A percentile compares a stretch with the other conserved stretches of the same genome.
These are phyloP conservation scores for Talaromyces sp. DNA, from an alignment of 2,329 filamentous ascomycete genomes.

Conservation along the genomic window DNA sequence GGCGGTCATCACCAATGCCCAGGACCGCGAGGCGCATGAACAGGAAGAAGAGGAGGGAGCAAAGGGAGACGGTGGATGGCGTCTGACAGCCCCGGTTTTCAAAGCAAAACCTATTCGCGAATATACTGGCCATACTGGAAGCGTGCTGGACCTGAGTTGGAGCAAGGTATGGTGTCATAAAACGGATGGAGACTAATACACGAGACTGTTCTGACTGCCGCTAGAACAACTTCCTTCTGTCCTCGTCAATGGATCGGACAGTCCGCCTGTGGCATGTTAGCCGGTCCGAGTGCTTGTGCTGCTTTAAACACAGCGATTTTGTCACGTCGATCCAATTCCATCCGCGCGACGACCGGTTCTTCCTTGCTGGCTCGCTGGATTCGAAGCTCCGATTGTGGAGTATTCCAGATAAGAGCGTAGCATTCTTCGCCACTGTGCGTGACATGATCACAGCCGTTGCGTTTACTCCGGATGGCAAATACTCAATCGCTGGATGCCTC, in stretches of 20 bases:
- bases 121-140: slow-evolving; percentile 76
- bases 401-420: slow-evolving; percentile 92
- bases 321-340: slow-evolving; percentile 95
- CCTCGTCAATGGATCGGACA: slow-evolving; percentile 97
- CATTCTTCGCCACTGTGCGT: slow-evolving; percentile 68
- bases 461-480: slow-evolving; percentile 88
- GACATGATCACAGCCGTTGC: slow-evolving; percentile 92
- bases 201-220: neutral
- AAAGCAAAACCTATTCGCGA: slow-evolving; percentile 70
- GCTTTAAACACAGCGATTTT: slow-evolving; percentile 91
- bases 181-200: neutral
- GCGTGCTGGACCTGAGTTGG: slow-evolving; percentile 90
- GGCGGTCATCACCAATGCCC: slow-evolving; percentile 75
- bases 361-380: slow-evolving; percentile 88
- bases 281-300: slow-evolving; percentile 79
- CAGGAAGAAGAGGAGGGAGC: slow-evolving; percentile 56
- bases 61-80: slow-evolving; percentile 50
- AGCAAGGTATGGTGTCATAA: slow-evolving; percentile 60
- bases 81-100: slow-evolving; percentile 86
- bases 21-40: slow-evolving; percentile 71
- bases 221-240: slow-evolving; percentile 87
- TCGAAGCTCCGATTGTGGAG: slow-evolving; percentile 88
- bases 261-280: slow-evolving; percentile 91
- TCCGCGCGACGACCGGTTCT: slow-evolving; percentile 91
- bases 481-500: slow-evolving; percentile 80